These are phyloP conservation scores for Closterium sp. DNA, from an alignment of 139 green algal genomes.

Conservation along the genomic window DNA sequence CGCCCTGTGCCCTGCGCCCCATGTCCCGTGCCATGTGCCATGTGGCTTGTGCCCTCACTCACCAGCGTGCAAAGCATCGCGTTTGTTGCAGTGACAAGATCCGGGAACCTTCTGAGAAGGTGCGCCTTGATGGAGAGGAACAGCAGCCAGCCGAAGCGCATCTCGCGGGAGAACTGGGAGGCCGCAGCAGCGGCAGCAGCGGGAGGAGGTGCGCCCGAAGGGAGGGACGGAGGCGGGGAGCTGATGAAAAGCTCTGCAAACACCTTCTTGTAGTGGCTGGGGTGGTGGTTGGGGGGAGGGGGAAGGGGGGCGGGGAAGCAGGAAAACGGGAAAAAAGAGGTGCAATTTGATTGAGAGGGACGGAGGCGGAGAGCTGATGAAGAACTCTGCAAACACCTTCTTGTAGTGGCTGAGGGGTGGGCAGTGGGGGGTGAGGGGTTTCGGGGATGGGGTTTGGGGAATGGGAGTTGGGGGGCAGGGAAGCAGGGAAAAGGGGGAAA, in stretches of 20 bases:
- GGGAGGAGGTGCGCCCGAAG: too few relatives aligned
- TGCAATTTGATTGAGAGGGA: too few relatives aligned
- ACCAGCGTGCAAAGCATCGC: not conserved
- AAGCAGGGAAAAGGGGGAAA: too few relatives aligned
- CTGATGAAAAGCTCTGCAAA: not conserved
- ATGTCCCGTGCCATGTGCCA: too few relatives aligned
- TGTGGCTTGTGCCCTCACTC: not conserved
- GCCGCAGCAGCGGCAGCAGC: not conserved
- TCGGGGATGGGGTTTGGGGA: too few relatives aligned
- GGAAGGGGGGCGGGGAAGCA: too few relatives aligned
- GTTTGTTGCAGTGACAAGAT: not conserved
- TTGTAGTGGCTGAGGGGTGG: not conserved
- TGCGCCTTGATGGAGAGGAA: not conserved
- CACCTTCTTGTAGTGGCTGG: constrained; percentile 15
- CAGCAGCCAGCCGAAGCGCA: not conserved
- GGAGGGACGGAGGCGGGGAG: not conserved
- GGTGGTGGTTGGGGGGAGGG: not conserved
- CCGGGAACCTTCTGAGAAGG: not conserved
- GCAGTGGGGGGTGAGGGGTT: not conserved
- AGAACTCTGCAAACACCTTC: not conserved
- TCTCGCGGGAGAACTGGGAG: not conserved
- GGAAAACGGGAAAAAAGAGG: not conserved
- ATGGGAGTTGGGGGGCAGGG: too few relatives aligned
- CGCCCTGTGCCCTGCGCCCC: too few relatives aligned
- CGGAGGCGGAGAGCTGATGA: not conserved